phyloP scores from a whole-genome alignment of 352 stramenopile genomes.

The Phytophthora colocasiae region DNA sequence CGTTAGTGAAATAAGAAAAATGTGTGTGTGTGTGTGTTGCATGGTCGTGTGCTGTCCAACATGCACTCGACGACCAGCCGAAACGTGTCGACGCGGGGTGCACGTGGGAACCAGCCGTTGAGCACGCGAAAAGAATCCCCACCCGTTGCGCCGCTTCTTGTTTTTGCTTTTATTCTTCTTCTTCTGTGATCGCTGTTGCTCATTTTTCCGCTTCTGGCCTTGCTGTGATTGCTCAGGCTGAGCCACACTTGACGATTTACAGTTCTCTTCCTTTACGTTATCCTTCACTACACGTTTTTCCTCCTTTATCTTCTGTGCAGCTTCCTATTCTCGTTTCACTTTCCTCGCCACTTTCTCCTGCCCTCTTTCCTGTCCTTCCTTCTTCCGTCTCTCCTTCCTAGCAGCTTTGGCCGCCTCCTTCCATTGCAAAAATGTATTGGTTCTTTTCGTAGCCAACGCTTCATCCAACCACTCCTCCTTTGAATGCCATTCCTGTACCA shows the following conservation, averaged over 20 bases:
- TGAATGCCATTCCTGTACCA: slow-evolving; percentile 73
- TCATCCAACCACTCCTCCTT: slow-evolving; percentile 67
- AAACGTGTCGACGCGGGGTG: too few species aligned
- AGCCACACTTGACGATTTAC: background rate
- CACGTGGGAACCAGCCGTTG: too few species aligned
- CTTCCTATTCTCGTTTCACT: slow-evolving; percentile 45
- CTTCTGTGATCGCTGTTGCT: background rate
- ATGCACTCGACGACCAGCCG: too few species aligned
- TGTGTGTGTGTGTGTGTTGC: too few species aligned
- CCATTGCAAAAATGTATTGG: slow-evolving; percentile 71
- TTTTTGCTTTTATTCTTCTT: slow-evolving; percentile 17
- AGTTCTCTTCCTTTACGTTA: background rate
- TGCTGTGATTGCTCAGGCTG: background rate
- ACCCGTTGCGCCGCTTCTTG: slow-evolving; percentile 31
- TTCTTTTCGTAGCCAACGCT: slow-evolving; percentile 55
- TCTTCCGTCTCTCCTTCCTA: slow-evolving; percentile 68
- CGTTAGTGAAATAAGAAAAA: too few species aligned
- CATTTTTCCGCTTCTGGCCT: slow-evolving; percentile 13
- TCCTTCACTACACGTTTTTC: background rate
- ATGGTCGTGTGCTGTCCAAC: too few species aligned
- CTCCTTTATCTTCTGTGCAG: slow-evolving; percentile 8
- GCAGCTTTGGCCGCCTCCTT: slow-evolving; percentile 67
- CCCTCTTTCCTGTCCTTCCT: slow-evolving; percentile 57
- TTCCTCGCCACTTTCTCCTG: slow-evolving; percentile 47
- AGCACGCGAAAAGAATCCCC: too few species aligned